These are phyloP conservation scores for Quercus lobata DNA, from an alignment of 331 rosid genomes.

Conservation along the genomic window DNA sequence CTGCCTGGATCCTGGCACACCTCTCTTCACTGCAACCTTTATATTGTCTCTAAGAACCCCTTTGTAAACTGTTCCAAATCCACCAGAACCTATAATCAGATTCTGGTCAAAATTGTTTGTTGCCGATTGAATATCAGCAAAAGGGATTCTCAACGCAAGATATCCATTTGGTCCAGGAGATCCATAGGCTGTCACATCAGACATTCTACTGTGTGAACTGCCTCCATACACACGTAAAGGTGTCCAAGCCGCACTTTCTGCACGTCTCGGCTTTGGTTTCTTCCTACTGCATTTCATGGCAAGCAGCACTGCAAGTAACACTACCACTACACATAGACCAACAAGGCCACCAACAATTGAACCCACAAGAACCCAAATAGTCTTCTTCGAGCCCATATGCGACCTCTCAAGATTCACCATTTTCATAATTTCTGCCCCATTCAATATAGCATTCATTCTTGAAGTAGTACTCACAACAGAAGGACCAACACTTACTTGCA, in stretches of 20 bases:
- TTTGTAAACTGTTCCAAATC: conserved; percentile 89
- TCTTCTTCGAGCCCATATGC: conserved; percentile 22
- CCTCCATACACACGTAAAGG: conserved; percentile 70
- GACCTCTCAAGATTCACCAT: conserved; percentile 39
- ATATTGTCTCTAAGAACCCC: conserved; percentile 68
- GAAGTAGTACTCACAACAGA: conserved; percentile 65
- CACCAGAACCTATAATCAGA: conserved; percentile 84
- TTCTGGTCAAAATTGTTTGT: conserved; percentile 77
- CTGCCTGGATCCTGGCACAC: conserved; percentile 94
- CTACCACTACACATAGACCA: conserved; percentile 35
- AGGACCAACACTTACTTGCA: conserved; percentile 81
- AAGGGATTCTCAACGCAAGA: conserved; percentile 71
- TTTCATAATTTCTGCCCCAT: conserved; percentile 97
- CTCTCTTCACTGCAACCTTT: conserved; percentile 95
- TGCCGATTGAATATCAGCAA: conserved; percentile 64
- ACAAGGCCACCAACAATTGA: conserved; percentile 64
- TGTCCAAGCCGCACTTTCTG: conserved; percentile 87
- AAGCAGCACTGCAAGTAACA: conserved; percentile 37
- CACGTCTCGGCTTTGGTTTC: conserved; percentile 46
- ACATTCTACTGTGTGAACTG: conserved; percentile 75
- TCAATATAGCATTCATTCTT: conserved; percentile 81
- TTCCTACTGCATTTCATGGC: conserved; percentile 54
- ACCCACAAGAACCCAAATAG: conserved; percentile 53
- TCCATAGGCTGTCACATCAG: conserved; percentile 54
- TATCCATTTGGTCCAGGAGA: conserved; percentile 79